Base-by-base conservation (phyloP, 1,284 basidiomycete genomes). In the Fomitopsis pinicola region DNA sequence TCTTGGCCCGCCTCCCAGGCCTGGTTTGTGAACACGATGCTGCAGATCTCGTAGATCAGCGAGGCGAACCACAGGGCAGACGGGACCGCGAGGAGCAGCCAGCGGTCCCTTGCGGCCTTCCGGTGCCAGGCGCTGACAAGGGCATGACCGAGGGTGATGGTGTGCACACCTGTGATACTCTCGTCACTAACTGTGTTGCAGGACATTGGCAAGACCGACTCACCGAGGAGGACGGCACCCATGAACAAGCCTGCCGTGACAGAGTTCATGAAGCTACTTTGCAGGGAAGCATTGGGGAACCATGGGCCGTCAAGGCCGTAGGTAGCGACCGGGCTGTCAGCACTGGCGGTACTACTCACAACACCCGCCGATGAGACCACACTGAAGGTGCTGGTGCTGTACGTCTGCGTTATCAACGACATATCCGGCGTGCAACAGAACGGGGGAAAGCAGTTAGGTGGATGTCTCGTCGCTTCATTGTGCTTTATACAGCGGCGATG, bases 1-100 rank as follows among this genome's bases (percentile, higher is more conserved):
- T 77, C 71, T n/a, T 77, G 68, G 54, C 78, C 68, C 59, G 69
- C 77, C 48, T 64, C 68, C 9, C 73, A 58, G 53, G 73, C 67
- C 9, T 64, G 12, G 12, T 17, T 12, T 8, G 28, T 62, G 60
- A 62, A 62, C 2, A 36, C 57, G 45, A 62, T 59, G 54, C 35
- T 62, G 57, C 60, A 57, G 44, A 52, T 55, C 26, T 62, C 62
- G 55, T 61, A 62, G 46, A 64, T 35, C 2, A 52, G 52, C 14
- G 60, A 53, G 53, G 53, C 46, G 3, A 30, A 22, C 53, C 59
- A 64, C 14, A 62, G 48, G 6, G n/a, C 22, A 30, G 38, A 14
- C 7, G 59, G 42, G 52, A 64, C 35, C 4, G 55, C 33, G 17
- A 64, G 36, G 58, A 61, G 62, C 38, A 38, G 9, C 26, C 12